Percentiles rank a stretch among this genome's conserved stretches.
These are phyloP conservation scores for Trichomonascaceae sp. DNA, from an alignment of 1,139 yeast species.

Conservation along the genomic window DNA sequence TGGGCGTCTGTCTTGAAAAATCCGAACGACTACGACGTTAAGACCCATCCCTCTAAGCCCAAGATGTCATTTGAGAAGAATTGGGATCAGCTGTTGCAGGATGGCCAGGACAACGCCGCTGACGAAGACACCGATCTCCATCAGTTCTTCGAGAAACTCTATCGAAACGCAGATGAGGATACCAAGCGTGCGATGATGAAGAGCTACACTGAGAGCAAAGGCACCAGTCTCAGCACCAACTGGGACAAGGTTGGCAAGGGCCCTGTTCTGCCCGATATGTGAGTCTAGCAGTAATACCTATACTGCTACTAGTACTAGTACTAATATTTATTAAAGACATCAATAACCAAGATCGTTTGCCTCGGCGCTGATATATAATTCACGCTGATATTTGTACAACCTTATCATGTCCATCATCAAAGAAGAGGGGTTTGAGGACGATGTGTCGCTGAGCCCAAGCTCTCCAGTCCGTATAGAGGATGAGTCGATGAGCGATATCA, in stretches of 20 bases:
- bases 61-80: constrained; percentile 28
- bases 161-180: constrained; percentile 75
- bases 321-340: too few species aligned
- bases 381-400: too few species aligned
- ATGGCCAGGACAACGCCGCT: constrained; percentile 38
- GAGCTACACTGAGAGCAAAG: constrained; percentile 85
- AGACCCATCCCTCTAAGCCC: constrained; percentile 4
- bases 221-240: constrained; percentile 84
- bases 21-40: background rate
- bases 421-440: constrained; percentile 20
- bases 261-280: too few species aligned
- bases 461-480: constrained; percentile 14
- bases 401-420: constrained; percentile 27
- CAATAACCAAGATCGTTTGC: too few species aligned
- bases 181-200: constrained; percentile 94
- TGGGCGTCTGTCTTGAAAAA: constrained; percentile 23
- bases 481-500: constrained; percentile 1
- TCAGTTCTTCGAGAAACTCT: constrained; percentile 64
- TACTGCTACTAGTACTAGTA: too few species aligned
- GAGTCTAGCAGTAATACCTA: too few species aligned
- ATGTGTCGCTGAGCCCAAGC: constrained; percentile 24
- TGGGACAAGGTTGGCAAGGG: constrained; percentile 80
- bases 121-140: constrained; percentile 33
- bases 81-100: constrained; percentile 56
- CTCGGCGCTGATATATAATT: too few species aligned